Base-by-base conservation (phyloP, 225 moss, liverwort and hornwort species). In the Pseudoscleropodium purum region DNA sequence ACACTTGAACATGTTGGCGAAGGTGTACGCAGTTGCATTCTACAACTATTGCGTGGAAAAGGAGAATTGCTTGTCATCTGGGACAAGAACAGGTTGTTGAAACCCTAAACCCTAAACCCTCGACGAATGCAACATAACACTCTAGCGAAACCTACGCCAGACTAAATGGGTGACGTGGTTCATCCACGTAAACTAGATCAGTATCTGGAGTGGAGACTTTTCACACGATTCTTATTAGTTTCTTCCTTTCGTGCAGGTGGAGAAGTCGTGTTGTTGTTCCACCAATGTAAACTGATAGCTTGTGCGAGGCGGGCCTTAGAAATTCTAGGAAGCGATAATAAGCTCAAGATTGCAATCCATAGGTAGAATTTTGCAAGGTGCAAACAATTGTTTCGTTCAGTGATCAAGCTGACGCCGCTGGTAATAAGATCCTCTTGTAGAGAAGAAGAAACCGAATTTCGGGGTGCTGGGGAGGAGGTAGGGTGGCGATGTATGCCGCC, bases 401-500 rank as follows among this genome's bases (percentile, higher is more conserved):
- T 70, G 60, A 69, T 59, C 84, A 60, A 45, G 47, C 39, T 72
- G 67, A 62, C 52, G 56, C 57, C 45, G 45, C 45, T 36, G 41
- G 39, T 54, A 36, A 15, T 81, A 21, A 21, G 23, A 39, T 39
- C 36, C 11, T 41, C n/a, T 33, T 51, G 39, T 51, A 33, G 84
- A 89, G 52, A 77, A 84, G 66, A 72, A 85, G 65, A 45, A 63
- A 18, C 34, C 57, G 73, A 57, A 54, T 81, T 80, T 37, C 4
- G 39, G 80, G 39, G 62, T 65, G 29, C 24, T 49, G 30, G 61
- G 36, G 73, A 59, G 84, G 60, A 78, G 45, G 41, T 77, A 19
- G 75, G 85, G 86, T 77, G 83, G 89, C 82, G 85, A 92, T 92
- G 92, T 84, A 91, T 69, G 92, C 82, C 41, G 87, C 85, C 82